Evolutionary conservation across 768 basidiomycete genomes (phyloP), one percentile per base, ranked within the genome.

Genomic region (Collybiopsis luxurians): DNA sequence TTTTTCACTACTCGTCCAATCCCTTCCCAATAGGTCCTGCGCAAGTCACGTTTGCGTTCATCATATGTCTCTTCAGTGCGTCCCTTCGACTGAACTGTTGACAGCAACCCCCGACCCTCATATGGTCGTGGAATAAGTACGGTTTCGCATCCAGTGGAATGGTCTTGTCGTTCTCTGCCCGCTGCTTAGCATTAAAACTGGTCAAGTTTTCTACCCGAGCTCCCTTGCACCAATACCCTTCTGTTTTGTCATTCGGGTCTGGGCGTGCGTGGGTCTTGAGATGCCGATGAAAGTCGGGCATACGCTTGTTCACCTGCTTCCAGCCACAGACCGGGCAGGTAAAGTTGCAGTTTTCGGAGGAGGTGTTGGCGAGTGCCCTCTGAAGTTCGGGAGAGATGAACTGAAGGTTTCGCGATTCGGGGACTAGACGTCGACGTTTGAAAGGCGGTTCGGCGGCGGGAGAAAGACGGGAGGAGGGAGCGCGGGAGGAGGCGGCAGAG

Each of bases 241-340:
- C 62, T 34, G 58, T 56, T n/a, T 67, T 61, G 21, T 78, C 72
- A 42, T 75, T 70, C 21, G 74, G 69, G 24, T 68, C 68, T 44
- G 80, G 71, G 21, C 81, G 80, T 56, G 77, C 73, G 61, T 85
- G 85, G 2, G 83, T 83, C 43, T 68, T 73, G 42, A 86, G 64
- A 64, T 87, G 85, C 23, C 85, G 79, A 65, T 77, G 78, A 64
- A 82, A 80, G 62, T 87, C 85, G 10, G 84, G 82, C 28, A 78
- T 64, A 24, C 85, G 81, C 39, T 71, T 70, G 68, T 81, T 83
- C 36, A 60, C 65, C 61, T 80, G 80, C 30, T 73, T 68, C 75
- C 76, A 79, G 45, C 67, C 67, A 64, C 82, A 83, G 48, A 71
- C 71, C 2, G 77, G 77, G 63, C 83, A 84, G 3, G 69, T 56